Evolutionary conservation across 306 rosid species (phyloP), one percentile per base, ranked within the genome.

Genomic region (Castanopsis chinensis): DNA sequence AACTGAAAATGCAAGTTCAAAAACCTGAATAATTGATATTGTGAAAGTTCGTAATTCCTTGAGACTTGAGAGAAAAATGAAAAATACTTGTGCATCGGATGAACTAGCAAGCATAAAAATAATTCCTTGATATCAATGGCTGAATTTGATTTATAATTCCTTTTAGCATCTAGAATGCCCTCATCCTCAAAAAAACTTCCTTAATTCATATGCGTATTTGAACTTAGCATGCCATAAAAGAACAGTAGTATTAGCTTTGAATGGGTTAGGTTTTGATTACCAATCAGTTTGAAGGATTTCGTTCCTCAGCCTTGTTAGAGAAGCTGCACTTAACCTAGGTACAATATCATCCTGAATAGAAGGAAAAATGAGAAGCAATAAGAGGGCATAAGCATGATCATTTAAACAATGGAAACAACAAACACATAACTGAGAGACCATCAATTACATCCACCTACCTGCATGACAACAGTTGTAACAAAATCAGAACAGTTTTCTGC

Each of bases 261-360:
- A 76, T 14, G 71, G 43, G 71, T n/a, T 54, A 79, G 78, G 52
- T 64, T 68, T 68, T 75, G 82, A 91, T 91, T 72, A 95, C 97
- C 99, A 95, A 88, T 95, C 97, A 13, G 99, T 95, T 83, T 91
- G 92, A 82, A 95, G 89, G 87, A 95, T 91, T 89, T 95, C 99
- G 80, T 86, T 90, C 83, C 99, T 91, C 78, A 95, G 87, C 89
- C 94, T 89, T 83, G 88, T 82, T 43, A 95, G 82, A 80, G 99
- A 91, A 82, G 94, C 96, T 57, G 72, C 80, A 79, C 98, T 89
- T 75, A 95, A 72, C 77, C 96, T 87, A 45, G 99, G 98, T 80
- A 95, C 77, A 77, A 95, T 78, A 81, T 90, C 99, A 84, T 93
- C 99, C 98, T 95, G 92, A 75, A 80, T 58, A 76, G 57, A 71